Evolutionary conservation across 345 rosid species (phyloP).

Genomic region (Aurinia saxatilis): DNA sequence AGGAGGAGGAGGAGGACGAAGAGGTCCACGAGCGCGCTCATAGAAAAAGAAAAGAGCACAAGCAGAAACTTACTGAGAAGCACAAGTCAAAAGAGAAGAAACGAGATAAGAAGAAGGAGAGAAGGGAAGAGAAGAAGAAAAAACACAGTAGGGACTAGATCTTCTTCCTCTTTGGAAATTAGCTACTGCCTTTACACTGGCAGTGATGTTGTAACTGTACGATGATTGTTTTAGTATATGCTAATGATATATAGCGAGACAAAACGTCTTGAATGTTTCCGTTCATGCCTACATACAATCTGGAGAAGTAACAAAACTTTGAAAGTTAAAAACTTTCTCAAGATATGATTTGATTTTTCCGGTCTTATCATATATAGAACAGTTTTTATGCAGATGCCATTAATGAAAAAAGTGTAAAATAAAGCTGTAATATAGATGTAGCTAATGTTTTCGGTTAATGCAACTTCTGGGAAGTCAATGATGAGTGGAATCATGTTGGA

Average conservation of each 20-base stretch:
- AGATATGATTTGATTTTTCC: too few species aligned
- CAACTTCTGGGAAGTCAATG: too few species aligned
- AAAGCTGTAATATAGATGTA: too few species aligned
- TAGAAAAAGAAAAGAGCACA: conserved; percentile 35
- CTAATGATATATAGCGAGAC: not conserved
- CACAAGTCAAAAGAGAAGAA: conserved; percentile 39
- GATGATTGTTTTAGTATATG: not conserved
- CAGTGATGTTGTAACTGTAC: not conserved
- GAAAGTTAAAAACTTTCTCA: too few species aligned
- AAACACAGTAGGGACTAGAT: not conserved
- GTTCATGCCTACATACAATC: not conserved
- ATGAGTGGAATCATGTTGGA: too few species aligned
- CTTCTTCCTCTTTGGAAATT: not conserved
- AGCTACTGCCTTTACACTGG: not conserved
- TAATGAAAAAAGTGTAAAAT: too few species aligned
- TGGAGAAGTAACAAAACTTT: too few species aligned
- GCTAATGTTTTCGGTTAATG: too few species aligned
- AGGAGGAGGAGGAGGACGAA: conserved; percentile 39
- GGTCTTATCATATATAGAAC: too few species aligned
- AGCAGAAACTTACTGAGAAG: conserved; percentile 40
- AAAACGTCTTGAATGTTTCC: not conserved
- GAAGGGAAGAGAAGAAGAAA: conserved; percentile 5
- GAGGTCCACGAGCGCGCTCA: conserved; percentile 11
- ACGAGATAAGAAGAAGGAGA: conserved; percentile 21
- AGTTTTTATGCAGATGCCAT: too few species aligned